Base-by-base conservation (phyloP, 257 asterid species). In the Sherardia arvensis region DNA sequence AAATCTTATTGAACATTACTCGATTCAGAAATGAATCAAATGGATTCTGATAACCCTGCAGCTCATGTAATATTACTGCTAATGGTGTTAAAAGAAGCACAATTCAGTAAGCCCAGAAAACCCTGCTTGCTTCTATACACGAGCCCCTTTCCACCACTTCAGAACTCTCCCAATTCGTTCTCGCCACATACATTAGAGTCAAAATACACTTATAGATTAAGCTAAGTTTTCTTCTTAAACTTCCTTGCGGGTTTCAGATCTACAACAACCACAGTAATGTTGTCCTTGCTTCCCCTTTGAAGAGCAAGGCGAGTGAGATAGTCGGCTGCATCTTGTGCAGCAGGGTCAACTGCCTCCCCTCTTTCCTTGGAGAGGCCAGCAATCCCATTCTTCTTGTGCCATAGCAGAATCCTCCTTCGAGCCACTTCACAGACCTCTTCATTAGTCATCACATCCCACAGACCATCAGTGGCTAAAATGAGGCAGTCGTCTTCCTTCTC, bases 391-490 rank as follows among this genome's bases (percentile, higher is more conserved):
- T 74, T 87, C 62, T 80, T 85, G 79, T 87, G 89, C 91, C 91
- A 85, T 8, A 81, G 69, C 28, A 80, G 80, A 12, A 84, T 78
- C 30, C 81, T 71, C 69, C 84, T 78, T 45, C 95, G 71, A 0
- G 94, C 94, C 61, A 83, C 71, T 12, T 81, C 88, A 71, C 95
- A 87, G 18, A 73, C 95, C 79, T 87, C 95, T 69, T 83, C 83
- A 9, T 87, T 85, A 11, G 88, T 80, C 74, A 83, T 59, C 4
- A 87, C 95, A 48, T 87, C 88, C 95, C 95, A 87, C 8, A 87
- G 68, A 48, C 95, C 95, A 32, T 85, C 88, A 18, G 81, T 83
- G 15, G 94, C 95, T 63, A 87, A 69, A 69, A 87, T 77, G 36
- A 85, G 94, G 65, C 88, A 85, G 27, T 85, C 87, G 26, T 85